phyloP scores from a whole-genome alignment of 2,329 filamentous ascomycete genomes.

The Venturia pyrina region DNA sequence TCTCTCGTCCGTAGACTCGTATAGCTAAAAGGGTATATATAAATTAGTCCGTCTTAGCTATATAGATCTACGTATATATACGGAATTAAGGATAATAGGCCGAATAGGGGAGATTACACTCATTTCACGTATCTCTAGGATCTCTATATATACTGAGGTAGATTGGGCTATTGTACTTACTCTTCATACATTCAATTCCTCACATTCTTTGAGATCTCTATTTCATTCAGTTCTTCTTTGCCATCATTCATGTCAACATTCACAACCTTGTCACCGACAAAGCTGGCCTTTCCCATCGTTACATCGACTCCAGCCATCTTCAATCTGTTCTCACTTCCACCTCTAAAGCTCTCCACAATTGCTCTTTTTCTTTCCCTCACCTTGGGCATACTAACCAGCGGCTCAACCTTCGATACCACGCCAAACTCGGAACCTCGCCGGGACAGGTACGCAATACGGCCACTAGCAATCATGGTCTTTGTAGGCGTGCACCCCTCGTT shows the following conservation, averaged over 20 bases:
- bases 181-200: too few relatives aligned
- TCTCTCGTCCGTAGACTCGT: too few relatives aligned
- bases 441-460: conserved; percentile 38
- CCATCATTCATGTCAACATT: conserved; percentile 24
- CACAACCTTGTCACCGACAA: conserved; percentile 32
- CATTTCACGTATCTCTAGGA: too few relatives aligned
- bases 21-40: too few relatives aligned
- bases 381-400: conserved; percentile 38
- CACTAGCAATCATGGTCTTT: conserved; percentile 47
- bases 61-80: too few relatives aligned
- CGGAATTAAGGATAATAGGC: too few relatives aligned
- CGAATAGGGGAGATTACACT: too few relatives aligned
- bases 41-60: too few relatives aligned
- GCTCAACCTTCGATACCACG: conserved; percentile 24
- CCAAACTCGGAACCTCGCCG: conserved; percentile 37
- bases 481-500: conserved; percentile 49
- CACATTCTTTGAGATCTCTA: too few relatives aligned
- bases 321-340: conserved; percentile 36
- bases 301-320: conserved; percentile 33
- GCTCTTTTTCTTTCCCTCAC: conserved; percentile 44
- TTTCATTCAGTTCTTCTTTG: conserved; percentile 21
- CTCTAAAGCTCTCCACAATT: conserved; percentile 41
- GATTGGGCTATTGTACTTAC: too few relatives aligned
- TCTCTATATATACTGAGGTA: too few relatives aligned
- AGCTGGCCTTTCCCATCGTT: conserved; percentile 36